These are phyloP conservation scores for Mrakia frigida DNA, from an alignment of 768 basidiomycete genomes.

Conservation along the genomic window DNA sequence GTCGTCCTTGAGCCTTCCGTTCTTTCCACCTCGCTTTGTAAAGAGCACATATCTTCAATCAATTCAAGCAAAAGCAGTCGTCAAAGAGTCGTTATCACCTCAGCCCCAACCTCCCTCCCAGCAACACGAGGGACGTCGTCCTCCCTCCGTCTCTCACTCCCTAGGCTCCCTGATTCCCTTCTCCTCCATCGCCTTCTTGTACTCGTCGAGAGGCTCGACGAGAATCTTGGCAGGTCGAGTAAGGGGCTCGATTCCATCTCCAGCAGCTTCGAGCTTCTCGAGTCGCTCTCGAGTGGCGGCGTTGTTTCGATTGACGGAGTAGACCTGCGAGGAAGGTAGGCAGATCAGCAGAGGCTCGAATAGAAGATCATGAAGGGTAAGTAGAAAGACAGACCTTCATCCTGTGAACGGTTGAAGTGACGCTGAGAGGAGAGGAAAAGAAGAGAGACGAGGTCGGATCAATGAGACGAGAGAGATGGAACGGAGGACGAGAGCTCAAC, in stretches of 20 bases:
- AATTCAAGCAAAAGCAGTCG: too few species aligned
- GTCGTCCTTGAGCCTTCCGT: too few species aligned
- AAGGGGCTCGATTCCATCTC: conserved; percentile 48
- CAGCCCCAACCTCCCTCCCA: too few species aligned
- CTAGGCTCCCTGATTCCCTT: conserved; percentile 36
- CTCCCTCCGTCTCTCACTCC: background rate
- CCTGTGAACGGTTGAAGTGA: conserved; percentile 54
- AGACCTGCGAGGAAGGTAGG: conserved; percentile 40
- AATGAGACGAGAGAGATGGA: too few species aligned
- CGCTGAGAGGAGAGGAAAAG: conserved; percentile 32
- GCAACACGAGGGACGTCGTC: too few species aligned
- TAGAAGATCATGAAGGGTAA: background rate
- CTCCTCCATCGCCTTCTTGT: conserved; percentile 38
- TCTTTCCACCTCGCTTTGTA: too few species aligned
- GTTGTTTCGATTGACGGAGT: conserved; percentile 51
- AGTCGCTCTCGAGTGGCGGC: conserved; percentile 50
- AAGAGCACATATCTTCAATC: too few species aligned
- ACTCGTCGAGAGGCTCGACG: conserved; percentile 45
- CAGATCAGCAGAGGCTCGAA: background rate
- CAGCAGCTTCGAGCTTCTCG: conserved; percentile 46
- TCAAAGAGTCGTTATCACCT: too few species aligned
- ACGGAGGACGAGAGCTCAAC: too few species aligned
- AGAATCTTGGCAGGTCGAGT: conserved; percentile 48
- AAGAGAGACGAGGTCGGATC: too few species aligned
- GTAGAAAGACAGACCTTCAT: conserved; percentile 43